These are phyloP conservation scores for Cyathus striatus DNA, from an alignment of 768 basidiomycete genomes.

Conservation along the genomic window DNA sequence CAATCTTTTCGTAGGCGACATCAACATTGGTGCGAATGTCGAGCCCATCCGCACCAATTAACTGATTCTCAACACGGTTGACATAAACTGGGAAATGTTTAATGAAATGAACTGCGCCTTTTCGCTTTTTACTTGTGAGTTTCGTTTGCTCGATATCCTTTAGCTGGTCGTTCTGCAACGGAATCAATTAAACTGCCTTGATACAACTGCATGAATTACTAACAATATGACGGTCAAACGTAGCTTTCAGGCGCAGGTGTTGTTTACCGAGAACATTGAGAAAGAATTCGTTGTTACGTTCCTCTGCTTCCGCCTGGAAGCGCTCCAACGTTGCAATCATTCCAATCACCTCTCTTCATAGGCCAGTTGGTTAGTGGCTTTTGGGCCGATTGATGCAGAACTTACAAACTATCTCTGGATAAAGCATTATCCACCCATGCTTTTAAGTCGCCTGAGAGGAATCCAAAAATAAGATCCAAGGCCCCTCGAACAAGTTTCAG, in stretches of 20 bases:
- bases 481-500: conserved; percentile 80
- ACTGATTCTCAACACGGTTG: conserved; percentile 76
- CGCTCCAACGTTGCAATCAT: conserved; percentile 76
- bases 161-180: conserved; percentile 73
- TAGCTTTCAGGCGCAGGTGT: conserved; percentile 66
- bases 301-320: conserved; percentile 71
- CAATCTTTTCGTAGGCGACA: conserved; percentile 81
- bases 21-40: conserved; percentile 79
- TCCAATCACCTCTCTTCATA: conserved; percentile 83
- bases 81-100: conserved; percentile 91
- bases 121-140: conserved; percentile 86
- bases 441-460: conserved; percentile 78
- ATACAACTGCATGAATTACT: conserved; percentile 12
- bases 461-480: conserved; percentile 95
- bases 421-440: conserved; percentile 80
- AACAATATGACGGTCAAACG: conserved; percentile 75
- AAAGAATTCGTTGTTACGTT: conserved; percentile 74
- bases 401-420: conserved; percentile 71
- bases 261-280: conserved; percentile 75
- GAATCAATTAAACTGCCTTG: conserved; percentile 3
- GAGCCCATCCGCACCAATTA: conserved; percentile 69
- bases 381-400: conserved; percentile 6
- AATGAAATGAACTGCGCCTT: conserved; percentile 88
- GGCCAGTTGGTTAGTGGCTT: conserved; percentile 5
- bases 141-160: conserved; percentile 88